Percentiles rank a stretch among this genome's conserved stretches.
These are phyloP conservation scores for Coemansia erecta DNA, from an alignment of 192 early-diverging fungal genomes.

Conservation along the genomic window DNA sequence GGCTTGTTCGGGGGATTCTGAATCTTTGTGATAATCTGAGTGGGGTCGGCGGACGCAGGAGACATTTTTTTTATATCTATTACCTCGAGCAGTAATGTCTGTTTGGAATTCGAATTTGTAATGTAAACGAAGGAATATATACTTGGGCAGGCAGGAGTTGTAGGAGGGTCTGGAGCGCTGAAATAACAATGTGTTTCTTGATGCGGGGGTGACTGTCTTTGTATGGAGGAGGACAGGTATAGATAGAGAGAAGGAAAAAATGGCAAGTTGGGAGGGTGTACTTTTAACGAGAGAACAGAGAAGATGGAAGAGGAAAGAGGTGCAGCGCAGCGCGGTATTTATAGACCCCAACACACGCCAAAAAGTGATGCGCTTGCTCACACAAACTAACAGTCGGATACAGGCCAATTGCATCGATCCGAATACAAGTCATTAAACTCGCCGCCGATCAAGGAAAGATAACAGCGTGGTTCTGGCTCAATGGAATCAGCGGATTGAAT, in stretches of 20 bases:
- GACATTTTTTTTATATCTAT: conserved; percentile 2
- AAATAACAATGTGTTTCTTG: not conserved
- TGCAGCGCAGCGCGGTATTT: too few species aligned
- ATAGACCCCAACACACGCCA: too few species aligned
- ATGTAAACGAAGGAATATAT: too few species aligned
- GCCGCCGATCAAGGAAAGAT: too few species aligned
- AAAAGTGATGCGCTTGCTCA: not conserved
- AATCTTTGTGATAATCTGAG: conserved; percentile 5
- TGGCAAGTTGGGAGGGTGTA: not conserved
- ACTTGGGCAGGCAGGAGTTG: too few species aligned
- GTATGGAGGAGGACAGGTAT: not conserved
- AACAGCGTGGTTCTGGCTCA: too few species aligned
- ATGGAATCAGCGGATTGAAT: too few species aligned
- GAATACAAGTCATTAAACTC: too few species aligned
- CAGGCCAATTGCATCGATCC: not conserved
- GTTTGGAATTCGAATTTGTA: not conserved
- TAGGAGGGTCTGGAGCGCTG: too few species aligned
- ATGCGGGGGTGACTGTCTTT: too few species aligned
- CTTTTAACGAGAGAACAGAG: too few species aligned
- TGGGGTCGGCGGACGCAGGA: conserved; percentile 11
- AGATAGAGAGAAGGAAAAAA: not conserved
- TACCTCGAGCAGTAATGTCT: not conserved
- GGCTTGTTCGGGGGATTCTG: conserved; percentile 49
- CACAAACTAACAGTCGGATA: not conserved
- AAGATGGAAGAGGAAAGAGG: too few species aligned